Conservation (phyloP, 768 basidiomycete genomes). For the Mycena polygramma region DNA sequence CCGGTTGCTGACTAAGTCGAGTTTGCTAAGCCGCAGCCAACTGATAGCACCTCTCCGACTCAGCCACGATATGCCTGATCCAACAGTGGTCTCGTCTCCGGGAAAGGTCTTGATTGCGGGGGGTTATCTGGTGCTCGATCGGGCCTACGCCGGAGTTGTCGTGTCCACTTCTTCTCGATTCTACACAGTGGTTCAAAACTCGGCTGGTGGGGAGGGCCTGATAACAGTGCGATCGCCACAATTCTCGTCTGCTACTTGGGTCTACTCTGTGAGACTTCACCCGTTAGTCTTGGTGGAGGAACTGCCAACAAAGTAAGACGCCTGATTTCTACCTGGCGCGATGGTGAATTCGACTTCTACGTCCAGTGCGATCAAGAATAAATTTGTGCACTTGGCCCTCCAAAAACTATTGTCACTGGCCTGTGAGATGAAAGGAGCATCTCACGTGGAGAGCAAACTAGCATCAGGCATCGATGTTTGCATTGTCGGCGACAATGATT, state of each 20-base stretch:
- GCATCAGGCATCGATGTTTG: constrained; percentile 76
- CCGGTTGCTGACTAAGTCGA: constrained; percentile 6
- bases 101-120: constrained; percentile 97
- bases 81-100: constrained; percentile 88
- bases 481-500: constrained; percentile 96
- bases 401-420: constrained; percentile 80
- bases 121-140: constrained; percentile 97
- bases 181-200: constrained; percentile 79
- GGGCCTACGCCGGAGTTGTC: constrained; percentile 85
- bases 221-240: constrained; percentile 92
- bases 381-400: constrained; percentile 93
- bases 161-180: constrained; percentile 95
- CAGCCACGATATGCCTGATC: constrained; percentile 28
- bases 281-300: constrained; percentile 50
- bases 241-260: constrained; percentile 86
- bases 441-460: constrained; percentile 58
- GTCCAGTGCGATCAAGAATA: constrained; percentile 74
- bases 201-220: constrained; percentile 46
- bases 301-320: constrained; percentile 55
- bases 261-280: constrained; percentile 67
- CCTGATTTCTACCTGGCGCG: constrained; percentile 29
- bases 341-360: constrained; percentile 29
- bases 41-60: neutral
- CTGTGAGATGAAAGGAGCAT: constrained; percentile 65
- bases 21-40: neutral